phyloP scores from a whole-genome alignment of 192 early-diverging fungal genomes.

The Bifiguratus adelaidae region DNA sequence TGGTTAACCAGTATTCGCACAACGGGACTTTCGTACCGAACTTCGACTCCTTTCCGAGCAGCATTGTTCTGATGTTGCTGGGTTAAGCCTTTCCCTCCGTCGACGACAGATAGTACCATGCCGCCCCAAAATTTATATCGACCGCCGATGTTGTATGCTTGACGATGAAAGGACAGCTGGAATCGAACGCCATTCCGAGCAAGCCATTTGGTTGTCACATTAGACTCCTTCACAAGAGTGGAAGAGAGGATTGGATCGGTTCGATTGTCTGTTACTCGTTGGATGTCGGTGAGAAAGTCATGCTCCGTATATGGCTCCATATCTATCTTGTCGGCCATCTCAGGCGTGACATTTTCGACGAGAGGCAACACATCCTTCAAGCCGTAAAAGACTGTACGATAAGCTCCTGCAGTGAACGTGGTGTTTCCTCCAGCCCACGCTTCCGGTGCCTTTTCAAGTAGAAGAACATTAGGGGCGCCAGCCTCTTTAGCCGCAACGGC shows the following conservation, averaged over 20 bases:
- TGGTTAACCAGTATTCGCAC: too few species aligned
- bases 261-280: not conserved
- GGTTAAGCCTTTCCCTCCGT: conserved; percentile 1
- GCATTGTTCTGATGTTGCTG: not conserved
- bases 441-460: not conserved
- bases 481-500: not conserved
- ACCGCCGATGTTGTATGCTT: conserved; percentile 1
- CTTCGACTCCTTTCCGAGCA: not conserved
- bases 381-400: not conserved
- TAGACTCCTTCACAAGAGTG: not conserved
- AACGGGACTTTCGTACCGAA: too few species aligned
- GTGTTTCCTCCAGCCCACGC: not conserved
- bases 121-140: conserved; percentile 2
- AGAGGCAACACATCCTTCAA: not conserved
- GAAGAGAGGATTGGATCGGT: not conserved
- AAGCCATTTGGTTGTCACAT: not conserved
- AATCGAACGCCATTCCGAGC: not conserved
- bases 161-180: not conserved
- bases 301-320: conserved; percentile 1
- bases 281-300: not conserved
- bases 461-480: not conserved
- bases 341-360: not conserved
- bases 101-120: not conserved
- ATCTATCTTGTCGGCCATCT: not conserved
- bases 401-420: conserved; percentile 1